A percentile compares a stretch with the other conserved stretches of the same genome.
Conservation (phyloP, 2,329 filamentous ascomycete species). For the Penicillium sp. region DNA sequence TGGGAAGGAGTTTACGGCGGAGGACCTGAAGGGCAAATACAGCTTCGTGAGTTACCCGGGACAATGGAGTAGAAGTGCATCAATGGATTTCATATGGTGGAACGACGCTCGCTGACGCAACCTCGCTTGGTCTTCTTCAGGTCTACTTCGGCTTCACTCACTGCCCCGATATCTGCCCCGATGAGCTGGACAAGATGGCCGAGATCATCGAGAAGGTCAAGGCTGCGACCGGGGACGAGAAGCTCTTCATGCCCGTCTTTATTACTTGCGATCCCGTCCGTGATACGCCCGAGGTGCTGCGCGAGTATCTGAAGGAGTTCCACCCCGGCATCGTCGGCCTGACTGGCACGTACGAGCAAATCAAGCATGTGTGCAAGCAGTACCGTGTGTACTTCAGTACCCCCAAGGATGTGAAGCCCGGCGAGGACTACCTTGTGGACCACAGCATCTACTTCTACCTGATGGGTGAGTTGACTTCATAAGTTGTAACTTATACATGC, state of each 20-base stretch:
- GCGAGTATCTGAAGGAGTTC: slow-evolving; percentile 82
- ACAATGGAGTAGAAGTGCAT: too few species aligned
- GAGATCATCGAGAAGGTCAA: slow-evolving; percentile 68
- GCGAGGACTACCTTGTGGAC: slow-evolving; percentile 94
- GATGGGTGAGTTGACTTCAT: slow-evolving; percentile 55
- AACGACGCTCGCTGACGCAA: slow-evolving; percentile 1
- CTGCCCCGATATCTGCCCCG: slow-evolving; percentile 96
- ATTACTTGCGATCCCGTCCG: slow-evolving; percentile 91
- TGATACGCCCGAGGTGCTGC: slow-evolving; percentile 75
- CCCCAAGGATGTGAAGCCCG: slow-evolving; percentile 74
- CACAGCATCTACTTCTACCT: slow-evolving; percentile 99
- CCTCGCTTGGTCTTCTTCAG: slow-evolving; percentile 36
- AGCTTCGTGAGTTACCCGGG: slow-evolving; percentile 35
- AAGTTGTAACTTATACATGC: neutral
- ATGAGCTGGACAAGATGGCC: slow-evolving; percentile 99
- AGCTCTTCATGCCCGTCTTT: slow-evolving; percentile 66
- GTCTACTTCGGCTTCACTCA: slow-evolving; percentile 98
- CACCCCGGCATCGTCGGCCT: slow-evolving; percentile 76
- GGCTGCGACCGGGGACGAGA: slow-evolving; percentile 30
- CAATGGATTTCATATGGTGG: neutral
- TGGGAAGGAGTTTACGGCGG: slow-evolving; percentile 65
- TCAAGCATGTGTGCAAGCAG: slow-evolving; percentile 88
- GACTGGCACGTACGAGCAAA: slow-evolving; percentile 86
- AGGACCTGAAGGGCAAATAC: slow-evolving; percentile 80
- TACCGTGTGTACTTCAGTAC: slow-evolving; percentile 98